Evolutionary conservation across 805 yeast species (phyloP).

Genomic region (Kockiozyma suomiensis): DNA sequence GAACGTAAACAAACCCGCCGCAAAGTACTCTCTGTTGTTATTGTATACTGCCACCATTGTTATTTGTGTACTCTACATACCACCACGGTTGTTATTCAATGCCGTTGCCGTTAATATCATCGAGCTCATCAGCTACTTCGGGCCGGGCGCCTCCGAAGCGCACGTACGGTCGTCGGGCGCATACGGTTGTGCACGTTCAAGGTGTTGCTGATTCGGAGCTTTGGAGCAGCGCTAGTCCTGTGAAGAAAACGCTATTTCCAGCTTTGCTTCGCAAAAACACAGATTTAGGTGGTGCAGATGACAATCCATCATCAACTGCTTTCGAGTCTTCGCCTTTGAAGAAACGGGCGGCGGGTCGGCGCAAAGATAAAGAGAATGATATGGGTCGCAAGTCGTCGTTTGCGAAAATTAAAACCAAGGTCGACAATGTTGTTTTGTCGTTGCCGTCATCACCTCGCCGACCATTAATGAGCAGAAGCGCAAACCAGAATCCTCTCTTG

Average conservation of each 20-base stretch:
- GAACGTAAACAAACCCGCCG: background rate
- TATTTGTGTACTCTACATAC: background rate
- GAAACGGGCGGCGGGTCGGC: background rate
- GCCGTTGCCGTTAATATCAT: background rate
- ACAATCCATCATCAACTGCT: background rate
- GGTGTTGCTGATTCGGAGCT: slow-evolving; percentile 24
- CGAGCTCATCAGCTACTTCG: slow-evolving; percentile 1
- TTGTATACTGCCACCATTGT: background rate
- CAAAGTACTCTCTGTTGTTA: too few relatives aligned
- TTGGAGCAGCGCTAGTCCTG: slow-evolving; percentile 30
- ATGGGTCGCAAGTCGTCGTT: background rate
- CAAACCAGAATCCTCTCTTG: background rate
- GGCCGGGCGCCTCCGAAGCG: slow-evolving; percentile 1
- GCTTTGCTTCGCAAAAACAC: background rate
- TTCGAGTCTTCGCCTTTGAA: slow-evolving; percentile 7
- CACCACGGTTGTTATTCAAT: background rate
- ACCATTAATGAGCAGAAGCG: slow-evolving; percentile 7
- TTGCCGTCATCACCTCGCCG: slow-evolving; percentile 13
- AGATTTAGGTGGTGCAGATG: background rate
- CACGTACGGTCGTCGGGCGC: slow-evolving; percentile 28
- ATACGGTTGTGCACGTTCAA: slow-evolving; percentile 22
- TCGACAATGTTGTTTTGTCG: slow-evolving; percentile 7
- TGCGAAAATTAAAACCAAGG: slow-evolving; percentile 7
- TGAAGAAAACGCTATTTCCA: slow-evolving; percentile 8
- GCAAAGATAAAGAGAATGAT: slow-evolving; percentile 13